Base-by-base conservation (phyloP, 129 eudicot genomes). In the Flaveria robusta region DNA sequence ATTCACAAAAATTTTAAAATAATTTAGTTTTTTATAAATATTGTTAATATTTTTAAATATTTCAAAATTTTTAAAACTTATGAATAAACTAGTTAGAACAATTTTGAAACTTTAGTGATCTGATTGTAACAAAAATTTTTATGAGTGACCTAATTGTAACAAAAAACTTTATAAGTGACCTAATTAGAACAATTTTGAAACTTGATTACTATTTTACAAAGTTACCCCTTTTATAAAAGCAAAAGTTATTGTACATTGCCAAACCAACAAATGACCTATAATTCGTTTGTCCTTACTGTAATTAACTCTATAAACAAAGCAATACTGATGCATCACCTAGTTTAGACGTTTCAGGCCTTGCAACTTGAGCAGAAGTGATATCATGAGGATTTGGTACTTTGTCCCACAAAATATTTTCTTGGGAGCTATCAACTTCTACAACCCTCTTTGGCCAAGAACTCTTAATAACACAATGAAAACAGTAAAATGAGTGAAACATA, bases 371-470 rank as follows among this genome's bases (percentile, higher is more conserved):
- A 23, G 87, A 85, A 71, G 86, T 84, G 78, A 86, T 87, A 67
- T 84, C 91, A 76, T 80, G 89, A 15, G 88, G 79, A 37, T 74
- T 86, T 39, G 84, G 81, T 59, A 50, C 49, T 66, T 85, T 83
- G 52, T 88, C 83, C 75, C 85, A 79, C 24, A 81, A 81, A 45
- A 89, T 73, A 66, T 83, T 58, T 68, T 83, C 87, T 74, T 74
- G 79, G 27, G 84, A 66, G 79, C 89, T 86, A 52, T 93, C 85
- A 74, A 81, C 92, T 82, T 90, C 95, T 49, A 79, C 89, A 66
- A 79, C 88, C 70, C 78, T 84, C 80, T 93, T 88, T 66, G 95
- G 86, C 96, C 96, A 90, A 46, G 95, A 90, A 83, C 87, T 83
- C 98, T 93, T 86, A 6, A 74, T 41, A 76, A 86, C 23, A 62